These are phyloP conservation scores for Taxawa tesnikishii DNA, from an alignment of 2,329 filamentous ascomycete species.

Conservation along the genomic window DNA sequence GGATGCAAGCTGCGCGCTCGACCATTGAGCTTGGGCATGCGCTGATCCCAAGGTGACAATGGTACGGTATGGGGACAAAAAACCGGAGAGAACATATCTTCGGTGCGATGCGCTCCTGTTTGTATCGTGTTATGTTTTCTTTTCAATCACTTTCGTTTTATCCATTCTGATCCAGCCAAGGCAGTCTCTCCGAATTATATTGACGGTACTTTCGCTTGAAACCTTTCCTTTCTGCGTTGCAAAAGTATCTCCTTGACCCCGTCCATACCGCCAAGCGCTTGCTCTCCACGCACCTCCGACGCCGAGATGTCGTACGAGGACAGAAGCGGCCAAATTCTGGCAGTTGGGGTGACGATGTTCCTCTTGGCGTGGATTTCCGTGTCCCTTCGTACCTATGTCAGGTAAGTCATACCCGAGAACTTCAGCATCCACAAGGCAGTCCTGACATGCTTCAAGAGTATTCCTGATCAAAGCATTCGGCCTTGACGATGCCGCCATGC, in stretches of 20 bases:
- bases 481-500: constrained; percentile 22
- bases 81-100: too few species aligned
- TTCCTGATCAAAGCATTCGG: constrained; percentile 14
- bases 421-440: background rate
- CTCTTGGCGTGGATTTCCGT: constrained; percentile 25
- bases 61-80: background rate
- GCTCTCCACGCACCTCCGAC: too few species aligned
- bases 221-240: background rate
- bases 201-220: background rate
- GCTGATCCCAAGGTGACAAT: background rate
- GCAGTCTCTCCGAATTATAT: background rate
- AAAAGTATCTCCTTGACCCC: background rate
- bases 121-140: background rate
- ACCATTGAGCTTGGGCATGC: background rate
- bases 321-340: constrained; percentile 5
- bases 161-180: background rate
- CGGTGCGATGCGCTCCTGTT: too few species aligned
- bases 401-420: constrained; percentile 2
- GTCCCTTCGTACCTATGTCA: constrained; percentile 22
- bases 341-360: constrained; percentile 24
- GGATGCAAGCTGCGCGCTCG: too few species aligned
- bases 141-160: background rate
- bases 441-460: constrained; percentile 1
- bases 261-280: background rate
- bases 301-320: constrained; percentile 3